Percentiles rank a stretch among this genome's conserved stretches.
These are phyloP conservation scores for Eimeria tenella DNA, from an alignment of 169 alveolate species.

Conservation along the genomic window DNA sequence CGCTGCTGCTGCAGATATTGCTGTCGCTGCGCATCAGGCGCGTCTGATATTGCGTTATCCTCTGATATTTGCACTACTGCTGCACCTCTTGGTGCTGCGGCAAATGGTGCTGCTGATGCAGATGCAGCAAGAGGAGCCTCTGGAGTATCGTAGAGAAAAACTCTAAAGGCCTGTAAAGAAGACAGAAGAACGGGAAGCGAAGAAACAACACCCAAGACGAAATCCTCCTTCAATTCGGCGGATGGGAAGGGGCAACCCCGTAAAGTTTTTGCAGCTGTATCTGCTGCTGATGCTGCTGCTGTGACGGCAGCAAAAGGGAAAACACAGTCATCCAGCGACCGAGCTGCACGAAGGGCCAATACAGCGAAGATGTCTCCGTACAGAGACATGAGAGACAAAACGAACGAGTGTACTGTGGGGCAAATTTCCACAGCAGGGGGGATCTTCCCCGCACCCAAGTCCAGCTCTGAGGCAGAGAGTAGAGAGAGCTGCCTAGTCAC, in stretches of 20 bases:
- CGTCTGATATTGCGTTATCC: neutral
- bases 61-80: neutral
- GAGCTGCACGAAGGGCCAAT: constrained; percentile 64
- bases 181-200: constrained; percentile 75
- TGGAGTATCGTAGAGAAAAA: constrained; percentile 19
- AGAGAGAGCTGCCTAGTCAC: constrained; percentile 64
- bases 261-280: constrained; percentile 37
- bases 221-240: constrained; percentile 33
- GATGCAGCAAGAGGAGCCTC: constrained; percentile 32
- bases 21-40: constrained; percentile 28
- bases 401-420: constrained; percentile 39
- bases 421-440: constrained; percentile 4
- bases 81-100: constrained; percentile 41
- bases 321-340: constrained; percentile 71
- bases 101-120: constrained; percentile 17
- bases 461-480: constrained; percentile 54
- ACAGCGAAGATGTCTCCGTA: constrained; percentile 73
- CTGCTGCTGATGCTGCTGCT: constrained; percentile 61
- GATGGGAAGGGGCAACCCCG: constrained; percentile 65
- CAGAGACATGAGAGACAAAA: constrained; percentile 55
- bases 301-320: constrained; percentile 60
- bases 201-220: constrained; percentile 40
- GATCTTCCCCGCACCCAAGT: constrained; percentile 9
- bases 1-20: constrained; percentile 38
- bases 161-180: constrained; percentile 58